Evolutionary conservation across 129 eudicot species (phyloP).

Genomic region (Arctium lappa): DNA sequence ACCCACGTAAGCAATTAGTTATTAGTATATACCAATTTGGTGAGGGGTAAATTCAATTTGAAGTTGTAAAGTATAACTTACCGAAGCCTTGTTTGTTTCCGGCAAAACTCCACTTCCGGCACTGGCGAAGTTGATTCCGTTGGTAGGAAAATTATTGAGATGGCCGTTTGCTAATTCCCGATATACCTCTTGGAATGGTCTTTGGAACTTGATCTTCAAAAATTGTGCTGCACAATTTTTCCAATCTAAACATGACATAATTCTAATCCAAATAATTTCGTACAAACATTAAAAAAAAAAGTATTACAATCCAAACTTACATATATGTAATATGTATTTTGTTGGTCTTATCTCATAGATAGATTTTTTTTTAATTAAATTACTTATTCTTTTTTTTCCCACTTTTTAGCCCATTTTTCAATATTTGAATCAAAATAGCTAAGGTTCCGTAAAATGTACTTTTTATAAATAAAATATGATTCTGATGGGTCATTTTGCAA

Average conservation of each 20-base stretch:
- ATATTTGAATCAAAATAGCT: no score
- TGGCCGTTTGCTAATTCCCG: slow-evolving; percentile 29
- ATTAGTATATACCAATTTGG: background rate
- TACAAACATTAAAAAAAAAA: background rate
- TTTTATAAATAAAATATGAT: background rate
- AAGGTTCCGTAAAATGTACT: no score
- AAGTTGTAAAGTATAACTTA: slow-evolving; percentile 12
- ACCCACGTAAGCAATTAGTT: background rate
- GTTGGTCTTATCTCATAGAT: no score
- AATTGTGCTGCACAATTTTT: slow-evolving; percentile 45
- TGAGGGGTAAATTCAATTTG: background rate
- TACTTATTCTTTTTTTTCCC: no score
- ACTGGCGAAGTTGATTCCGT: slow-evolving; percentile 82
- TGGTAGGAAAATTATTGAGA: slow-evolving; percentile 38
- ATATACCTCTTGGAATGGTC: slow-evolving; percentile 50
- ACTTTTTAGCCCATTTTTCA: background rate
- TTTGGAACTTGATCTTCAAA: slow-evolving; percentile 52
- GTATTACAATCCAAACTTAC: background rate
- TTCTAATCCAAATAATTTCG: background rate
- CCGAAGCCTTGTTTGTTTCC: slow-evolving; percentile 44
- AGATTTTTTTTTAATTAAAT: no score
- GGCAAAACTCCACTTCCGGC: slow-evolving; percentile 74
- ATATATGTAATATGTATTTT: no score
- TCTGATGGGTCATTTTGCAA: background rate
- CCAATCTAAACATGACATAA: background rate